A percentile compares a stretch with the other conserved stretches of the same genome.
Evolutionary conservation across 2,329 filamentous ascomycete species (phyloP).

Genomic region (Paecilomyces fulvus): DNA sequence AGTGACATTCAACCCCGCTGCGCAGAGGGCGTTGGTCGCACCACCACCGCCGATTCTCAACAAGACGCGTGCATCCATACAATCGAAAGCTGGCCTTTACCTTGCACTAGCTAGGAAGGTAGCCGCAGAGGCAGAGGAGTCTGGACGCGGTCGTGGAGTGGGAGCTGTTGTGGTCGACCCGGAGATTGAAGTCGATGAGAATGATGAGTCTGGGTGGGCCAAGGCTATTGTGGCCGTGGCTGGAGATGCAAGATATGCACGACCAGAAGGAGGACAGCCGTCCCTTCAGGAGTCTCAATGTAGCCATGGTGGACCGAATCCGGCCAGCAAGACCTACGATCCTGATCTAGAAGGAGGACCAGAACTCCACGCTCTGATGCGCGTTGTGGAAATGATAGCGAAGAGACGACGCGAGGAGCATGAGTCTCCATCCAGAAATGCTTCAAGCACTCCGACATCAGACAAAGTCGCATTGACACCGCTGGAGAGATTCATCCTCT

Average conservation of each 20-base stretch:
- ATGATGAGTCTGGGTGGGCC: slow-evolving; percentile 20
- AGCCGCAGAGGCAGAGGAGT: slow-evolving; percentile 28
- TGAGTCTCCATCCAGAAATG: background rate
- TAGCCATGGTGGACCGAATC: slow-evolving; percentile 14
- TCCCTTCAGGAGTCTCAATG: slow-evolving; percentile 14
- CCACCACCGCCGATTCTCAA: slow-evolving; percentile 32
- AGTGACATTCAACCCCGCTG: slow-evolving; percentile 36
- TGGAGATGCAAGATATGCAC: slow-evolving; percentile 35
- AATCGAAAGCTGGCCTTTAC: slow-evolving; percentile 29
- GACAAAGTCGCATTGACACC: slow-evolving; percentile 32
- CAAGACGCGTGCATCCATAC: slow-evolving; percentile 25
- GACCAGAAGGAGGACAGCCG: slow-evolving; percentile 17
- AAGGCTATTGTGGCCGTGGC: slow-evolving; percentile 35
- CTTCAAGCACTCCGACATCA: background rate
- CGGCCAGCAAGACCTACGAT: slow-evolving; percentile 17
- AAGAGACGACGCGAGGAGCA: slow-evolving; percentile 28
- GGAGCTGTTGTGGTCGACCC: slow-evolving; percentile 40
- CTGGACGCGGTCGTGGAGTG: slow-evolving; percentile 29
- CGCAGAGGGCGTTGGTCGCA: slow-evolving; percentile 33
- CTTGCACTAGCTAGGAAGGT: slow-evolving; percentile 31
- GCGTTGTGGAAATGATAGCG: slow-evolving; percentile 34
- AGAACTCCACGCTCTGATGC: slow-evolving; percentile 40
- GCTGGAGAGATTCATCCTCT: slow-evolving; percentile 36
- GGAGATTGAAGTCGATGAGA: slow-evolving; percentile 20
- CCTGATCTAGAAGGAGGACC: slow-evolving; percentile 34